Percentiles rank a stretch among this genome's conserved stretches.
These are phyloP conservation scores for Sporobolomyces pararoseus DNA, from an alignment of 768 basidiomycete species.

Conservation along the genomic window DNA sequence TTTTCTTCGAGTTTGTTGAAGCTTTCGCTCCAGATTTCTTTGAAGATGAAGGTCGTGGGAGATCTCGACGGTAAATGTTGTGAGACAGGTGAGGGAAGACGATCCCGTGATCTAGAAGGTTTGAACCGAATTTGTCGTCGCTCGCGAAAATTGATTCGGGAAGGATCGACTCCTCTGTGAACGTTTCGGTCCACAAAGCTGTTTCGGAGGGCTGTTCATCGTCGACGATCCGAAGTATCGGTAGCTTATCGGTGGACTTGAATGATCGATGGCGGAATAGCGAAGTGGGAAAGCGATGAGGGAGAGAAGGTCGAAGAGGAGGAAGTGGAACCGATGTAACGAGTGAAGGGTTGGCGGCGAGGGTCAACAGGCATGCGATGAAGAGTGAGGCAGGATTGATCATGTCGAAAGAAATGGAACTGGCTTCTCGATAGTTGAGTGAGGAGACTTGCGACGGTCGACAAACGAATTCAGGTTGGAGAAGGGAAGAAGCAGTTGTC, in stretches of 20 bases:
- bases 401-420: not conserved
- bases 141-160: slow-evolving; percentile 3
- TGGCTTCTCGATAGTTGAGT: not conserved
- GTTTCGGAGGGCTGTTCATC: not conserved
- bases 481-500: not conserved
- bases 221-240: slow-evolving; percentile 10
- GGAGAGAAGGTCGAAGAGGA: not conserved
- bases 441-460: not conserved
- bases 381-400: slow-evolving; percentile 11
- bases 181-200: not conserved
- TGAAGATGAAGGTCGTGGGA: not conserved
- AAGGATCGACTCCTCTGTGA: not conserved
- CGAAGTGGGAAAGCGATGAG: not conserved
- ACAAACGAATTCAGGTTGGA: not conserved
- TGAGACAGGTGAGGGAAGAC: not conserved
- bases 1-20: not conserved
- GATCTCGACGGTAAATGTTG: not conserved
- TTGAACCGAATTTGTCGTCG: too few relatives aligned
- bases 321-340: slow-evolving; percentile 9
- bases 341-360: slow-evolving; percentile 14
- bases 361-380: slow-evolving; percentile 4
- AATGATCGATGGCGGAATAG: not conserved
- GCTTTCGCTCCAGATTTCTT: not conserved
- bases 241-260: not conserved
- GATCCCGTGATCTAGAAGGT: not conserved